phyloP scores from a whole-genome alignment of 2,329 filamentous ascomycete genomes.

The Coniochaeta hoffmannii region DNA sequence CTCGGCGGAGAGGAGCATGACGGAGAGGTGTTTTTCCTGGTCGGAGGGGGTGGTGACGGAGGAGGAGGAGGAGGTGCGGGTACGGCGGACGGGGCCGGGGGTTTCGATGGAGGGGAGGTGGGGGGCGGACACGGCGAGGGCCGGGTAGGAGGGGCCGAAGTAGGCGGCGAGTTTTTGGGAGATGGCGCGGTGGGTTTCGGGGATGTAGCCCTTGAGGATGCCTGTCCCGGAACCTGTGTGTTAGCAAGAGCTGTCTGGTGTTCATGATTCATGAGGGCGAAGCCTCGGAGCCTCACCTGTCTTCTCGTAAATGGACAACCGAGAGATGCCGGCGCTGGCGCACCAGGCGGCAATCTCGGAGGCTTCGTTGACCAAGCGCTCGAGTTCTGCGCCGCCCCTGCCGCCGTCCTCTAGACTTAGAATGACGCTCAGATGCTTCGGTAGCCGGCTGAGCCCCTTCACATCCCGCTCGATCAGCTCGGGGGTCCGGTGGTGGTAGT shows the following conservation, averaged over 20 bases:
- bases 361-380: slow-evolving; percentile 80
- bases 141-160: slow-evolving; percentile 69
- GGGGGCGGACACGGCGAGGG: slow-evolving; percentile 65
- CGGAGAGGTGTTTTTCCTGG: slow-evolving; percentile 35
- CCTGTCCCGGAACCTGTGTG: slow-evolving; percentile 45
- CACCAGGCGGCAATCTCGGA: slow-evolving; percentile 93
- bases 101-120: slow-evolving; percentile 53
- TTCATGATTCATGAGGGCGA: too few relatives aligned
- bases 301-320: slow-evolving; percentile 85
- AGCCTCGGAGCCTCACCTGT: slow-evolving; percentile 57
- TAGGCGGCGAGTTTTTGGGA: slow-evolving; percentile 76
- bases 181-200: slow-evolving; percentile 74
- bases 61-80: slow-evolving; percentile 12
- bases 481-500: slow-evolving; percentile 93
- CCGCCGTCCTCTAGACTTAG: slow-evolving; percentile 66
- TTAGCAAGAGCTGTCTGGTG: background rate
- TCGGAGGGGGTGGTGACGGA: slow-evolving; percentile 18
- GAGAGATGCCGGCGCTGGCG: slow-evolving; percentile 78
- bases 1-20: slow-evolving; percentile 78
- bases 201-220: slow-evolving; percentile 80
- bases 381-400: slow-evolving; percentile 65
- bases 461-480: slow-evolving; percentile 89
- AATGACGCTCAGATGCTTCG: slow-evolving; percentile 82
- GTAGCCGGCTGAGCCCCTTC: slow-evolving; percentile 62
- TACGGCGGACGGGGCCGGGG: slow-evolving; percentile 12